Evolutionary conservation across 108 stramenopile genomes (phyloP).

Genomic region (Skeletonema costatum): DNA sequence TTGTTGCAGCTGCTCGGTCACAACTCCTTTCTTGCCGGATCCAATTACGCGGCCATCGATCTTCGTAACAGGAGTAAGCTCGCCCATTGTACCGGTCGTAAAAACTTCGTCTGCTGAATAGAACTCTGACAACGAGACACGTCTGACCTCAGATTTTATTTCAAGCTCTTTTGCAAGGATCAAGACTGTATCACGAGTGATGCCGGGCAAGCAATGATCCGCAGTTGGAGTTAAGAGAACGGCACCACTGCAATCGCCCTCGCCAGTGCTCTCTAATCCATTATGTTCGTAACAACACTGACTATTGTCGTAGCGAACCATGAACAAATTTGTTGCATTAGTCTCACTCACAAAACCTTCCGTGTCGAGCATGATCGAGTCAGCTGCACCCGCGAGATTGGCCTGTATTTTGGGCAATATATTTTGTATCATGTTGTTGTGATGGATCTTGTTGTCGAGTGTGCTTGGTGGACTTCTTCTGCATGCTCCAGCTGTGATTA

Average conservation of each 20-base stretch:
- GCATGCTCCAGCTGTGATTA: conserved; percentile 77
- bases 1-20: conserved; percentile 78
- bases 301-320: conserved; percentile 54
- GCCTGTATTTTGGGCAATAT: conserved; percentile 95
- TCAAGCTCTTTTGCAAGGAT: conserved; percentile 67
- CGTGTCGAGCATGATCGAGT: conserved; percentile 92
- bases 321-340: conserved; percentile 94
- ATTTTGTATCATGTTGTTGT: conserved; percentile 83
- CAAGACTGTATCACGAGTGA: conserved; percentile 82
- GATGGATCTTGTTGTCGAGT: conserved; percentile 91
- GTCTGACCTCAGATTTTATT: conserved; percentile 69
- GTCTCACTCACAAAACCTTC: conserved; percentile 93
- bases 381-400: conserved; percentile 84
- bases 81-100: conserved; percentile 95
- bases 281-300: not conserved
- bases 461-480: conserved; percentile 82
- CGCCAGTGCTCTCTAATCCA: not conserved
- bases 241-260: conserved; percentile 43
- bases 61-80: conserved; percentile 86
- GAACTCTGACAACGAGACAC: conserved; percentile 85
- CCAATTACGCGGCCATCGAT: conserved; percentile 92
- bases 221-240: conserved; percentile 82
- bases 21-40: conserved; percentile 49
- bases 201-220: conserved; percentile 90
- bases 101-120: conserved; percentile 91